A percentile compares a stretch with the other conserved stretches of the same genome.
These are phyloP conservation scores for Dichotomopilus funicola DNA, from an alignment of 2,329 filamentous ascomycete species.

Conservation along the genomic window DNA sequence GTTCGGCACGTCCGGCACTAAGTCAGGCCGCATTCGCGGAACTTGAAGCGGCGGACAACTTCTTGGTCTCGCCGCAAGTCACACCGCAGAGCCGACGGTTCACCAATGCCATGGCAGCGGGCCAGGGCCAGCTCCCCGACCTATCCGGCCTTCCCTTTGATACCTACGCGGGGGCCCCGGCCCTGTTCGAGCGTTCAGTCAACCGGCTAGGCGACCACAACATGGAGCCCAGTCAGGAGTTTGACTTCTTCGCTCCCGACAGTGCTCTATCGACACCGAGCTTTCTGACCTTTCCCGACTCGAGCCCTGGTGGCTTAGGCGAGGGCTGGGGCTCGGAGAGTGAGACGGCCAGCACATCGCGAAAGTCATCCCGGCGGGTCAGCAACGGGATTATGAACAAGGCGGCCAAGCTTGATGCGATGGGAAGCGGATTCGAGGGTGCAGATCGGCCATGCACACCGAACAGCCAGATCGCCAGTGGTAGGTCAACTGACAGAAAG, in stretches of 20 bases:
- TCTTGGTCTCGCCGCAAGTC: constrained; percentile 49
- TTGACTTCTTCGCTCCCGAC: constrained; percentile 43
- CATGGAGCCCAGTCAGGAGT: constrained; percentile 40
- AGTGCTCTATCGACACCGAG: constrained; percentile 44
- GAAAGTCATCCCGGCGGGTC: constrained; percentile 43
- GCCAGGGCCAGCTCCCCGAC: constrained; percentile 22
- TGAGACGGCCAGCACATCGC: constrained; percentile 35
- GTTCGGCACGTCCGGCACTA: constrained; percentile 70
- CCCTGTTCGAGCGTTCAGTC: constrained; percentile 42
- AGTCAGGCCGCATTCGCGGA: constrained; percentile 28
- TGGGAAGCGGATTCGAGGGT: constrained; percentile 36
- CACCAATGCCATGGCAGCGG: constrained; percentile 40
- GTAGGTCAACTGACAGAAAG: constrained; percentile 39
- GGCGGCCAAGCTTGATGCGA: constrained; percentile 52
- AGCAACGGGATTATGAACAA: constrained; percentile 57
- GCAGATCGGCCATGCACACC: constrained; percentile 54
- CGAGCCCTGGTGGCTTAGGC: constrained; percentile 33
- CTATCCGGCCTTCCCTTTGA: constrained; percentile 41
- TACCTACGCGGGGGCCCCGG: constrained; percentile 38
- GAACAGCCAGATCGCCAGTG: constrained; percentile 49
- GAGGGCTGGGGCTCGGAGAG: constrained; percentile 47
- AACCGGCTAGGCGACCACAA: constrained; percentile 34
- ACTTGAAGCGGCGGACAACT: constrained; percentile 43
- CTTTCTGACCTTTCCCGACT: constrained; percentile 44
- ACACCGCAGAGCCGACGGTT: constrained; percentile 51